Conservation (phyloP, 1,284 basidiomycete species). For the Hemileia vastatrix region DNA sequence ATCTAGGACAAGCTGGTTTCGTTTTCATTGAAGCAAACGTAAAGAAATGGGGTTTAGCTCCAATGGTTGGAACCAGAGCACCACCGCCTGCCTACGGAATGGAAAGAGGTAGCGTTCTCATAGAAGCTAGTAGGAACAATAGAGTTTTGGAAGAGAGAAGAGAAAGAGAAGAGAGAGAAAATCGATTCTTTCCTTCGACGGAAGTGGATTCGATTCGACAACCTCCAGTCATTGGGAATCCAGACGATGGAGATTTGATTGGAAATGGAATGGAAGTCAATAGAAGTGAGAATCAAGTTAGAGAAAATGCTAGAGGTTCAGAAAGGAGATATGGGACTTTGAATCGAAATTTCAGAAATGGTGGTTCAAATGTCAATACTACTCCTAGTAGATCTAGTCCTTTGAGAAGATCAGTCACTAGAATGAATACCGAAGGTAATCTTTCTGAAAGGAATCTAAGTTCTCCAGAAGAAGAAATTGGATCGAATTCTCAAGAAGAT, state of each 20-base stretch:
- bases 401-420: too few relatives aligned
- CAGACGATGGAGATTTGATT: not conserved
- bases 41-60: conserved; percentile 43
- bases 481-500: too few relatives aligned
- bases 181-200: not conserved
- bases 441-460: too few relatives aligned
- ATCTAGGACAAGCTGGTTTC: conserved; percentile 44
- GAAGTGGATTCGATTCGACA: not conserved
- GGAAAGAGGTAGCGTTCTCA: conserved; percentile 43
- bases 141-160: not conserved
- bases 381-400: too few relatives aligned
- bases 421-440: too few relatives aligned
- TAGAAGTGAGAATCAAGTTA: not conserved
- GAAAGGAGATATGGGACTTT: not conserved
- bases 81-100: conserved; percentile 43
- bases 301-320: not conserved
- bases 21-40: conserved; percentile 45
- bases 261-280: conserved; percentile 5
- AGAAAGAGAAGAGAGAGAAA: conserved; percentile 17
- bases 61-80: conserved; percentile 42
- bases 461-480: too few relatives aligned
- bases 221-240: conserved; percentile 1
- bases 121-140: conserved; percentile 29
- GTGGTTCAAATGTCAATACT: too few relatives aligned
- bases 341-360: too few relatives aligned